Conservation (phyloP, 1,284 basidiomycete genomes). For the Coniophora puteana region DNA sequence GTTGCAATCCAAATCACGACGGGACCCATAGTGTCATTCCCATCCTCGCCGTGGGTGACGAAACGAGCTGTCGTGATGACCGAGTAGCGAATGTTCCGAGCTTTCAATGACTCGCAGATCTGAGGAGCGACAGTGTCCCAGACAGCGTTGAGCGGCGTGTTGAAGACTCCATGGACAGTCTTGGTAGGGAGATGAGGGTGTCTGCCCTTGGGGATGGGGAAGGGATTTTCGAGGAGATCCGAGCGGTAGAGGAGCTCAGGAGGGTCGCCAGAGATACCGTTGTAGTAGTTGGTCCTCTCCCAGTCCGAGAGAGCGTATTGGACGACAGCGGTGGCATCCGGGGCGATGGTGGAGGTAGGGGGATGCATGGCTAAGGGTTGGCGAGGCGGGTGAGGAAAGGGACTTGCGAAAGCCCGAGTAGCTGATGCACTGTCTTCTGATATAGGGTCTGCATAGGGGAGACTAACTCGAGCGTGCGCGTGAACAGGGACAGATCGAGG, state of each 20-base stretch:
- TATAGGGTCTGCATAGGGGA: slow-evolving; percentile 13
- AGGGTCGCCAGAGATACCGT: slow-evolving; percentile 19
- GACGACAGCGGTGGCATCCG: slow-evolving; percentile 4
- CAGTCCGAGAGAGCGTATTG: slow-evolving; percentile 9
- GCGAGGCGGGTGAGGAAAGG: neutral
- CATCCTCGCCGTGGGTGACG: slow-evolving; percentile 13
- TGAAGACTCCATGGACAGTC: slow-evolving; percentile 18
- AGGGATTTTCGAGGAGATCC: slow-evolving; percentile 15
- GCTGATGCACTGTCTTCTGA: slow-evolving; percentile 13
- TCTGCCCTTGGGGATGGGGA: slow-evolving; percentile 12
- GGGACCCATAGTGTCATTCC: slow-evolving; percentile 15
- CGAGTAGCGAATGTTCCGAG: slow-evolving; percentile 11
- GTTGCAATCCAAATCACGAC: slow-evolving; percentile 20
- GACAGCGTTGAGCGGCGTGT: slow-evolving; percentile 20
- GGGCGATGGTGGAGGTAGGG: neutral
- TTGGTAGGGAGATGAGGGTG: slow-evolving; percentile 16
- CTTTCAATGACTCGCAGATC: slow-evolving; percentile 15
- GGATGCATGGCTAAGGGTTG: neutral
- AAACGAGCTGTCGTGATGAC: slow-evolving; percentile 19
- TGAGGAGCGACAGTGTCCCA: slow-evolving; percentile 20
- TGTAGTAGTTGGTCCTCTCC: slow-evolving; percentile 12
- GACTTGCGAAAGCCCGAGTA: neutral
- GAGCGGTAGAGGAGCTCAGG: slow-evolving; percentile 25
- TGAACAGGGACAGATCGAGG: slow-evolving; percentile 13
- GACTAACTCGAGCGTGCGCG: slow-evolving; percentile 13